Evolutionary conservation across 768 basidiomycete species (phyloP).

Genomic region (Russula lepida): DNA sequence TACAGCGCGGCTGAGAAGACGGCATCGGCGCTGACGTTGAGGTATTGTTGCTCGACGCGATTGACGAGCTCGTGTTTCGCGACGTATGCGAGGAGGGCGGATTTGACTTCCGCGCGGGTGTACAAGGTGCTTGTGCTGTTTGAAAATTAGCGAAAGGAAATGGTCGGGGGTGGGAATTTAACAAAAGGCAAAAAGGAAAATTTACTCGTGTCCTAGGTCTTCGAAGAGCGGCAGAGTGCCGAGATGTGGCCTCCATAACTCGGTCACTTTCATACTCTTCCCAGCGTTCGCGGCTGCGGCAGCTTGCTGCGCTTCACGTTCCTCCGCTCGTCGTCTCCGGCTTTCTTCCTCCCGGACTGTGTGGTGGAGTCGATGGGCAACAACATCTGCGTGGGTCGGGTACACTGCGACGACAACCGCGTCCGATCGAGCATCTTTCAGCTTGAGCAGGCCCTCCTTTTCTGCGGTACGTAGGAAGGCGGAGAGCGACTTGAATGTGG

Average conservation of each 20-base stretch:
- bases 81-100: slow-evolving; percentile 56
- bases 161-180: not conserved
- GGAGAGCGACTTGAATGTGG: slow-evolving; percentile 70
- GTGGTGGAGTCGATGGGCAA: slow-evolving; percentile 40
- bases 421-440: slow-evolving; percentile 49
- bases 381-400: slow-evolving; percentile 47
- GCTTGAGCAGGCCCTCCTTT: slow-evolving; percentile 61
- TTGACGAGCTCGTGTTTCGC: slow-evolving; percentile 54
- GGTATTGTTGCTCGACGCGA: slow-evolving; percentile 52
- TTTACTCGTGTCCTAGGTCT: slow-evolving; percentile 53
- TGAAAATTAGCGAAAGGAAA: not conserved
- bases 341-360: slow-evolving; percentile 62
- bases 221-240: slow-evolving; percentile 52
- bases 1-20: slow-evolving; percentile 27
- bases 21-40: slow-evolving; percentile 50
- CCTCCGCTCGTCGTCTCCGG: slow-evolving; percentile 52
- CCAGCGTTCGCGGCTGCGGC: slow-evolving; percentile 40
- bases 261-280: slow-evolving; percentile 46
- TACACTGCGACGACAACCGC: slow-evolving; percentile 39
- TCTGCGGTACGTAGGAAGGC: slow-evolving; percentile 72
- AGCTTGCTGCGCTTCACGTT: slow-evolving; percentile 44
- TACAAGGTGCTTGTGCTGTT: slow-evolving; percentile 47
- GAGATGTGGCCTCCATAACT: slow-evolving; percentile 71
- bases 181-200: slow-evolving; percentile 28
- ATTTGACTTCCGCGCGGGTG: slow-evolving; percentile 46